These are phyloP conservation scores for Hamamelis virginiana DNA, from an alignment of 164 flowering plant genomes.

Conservation along the genomic window DNA sequence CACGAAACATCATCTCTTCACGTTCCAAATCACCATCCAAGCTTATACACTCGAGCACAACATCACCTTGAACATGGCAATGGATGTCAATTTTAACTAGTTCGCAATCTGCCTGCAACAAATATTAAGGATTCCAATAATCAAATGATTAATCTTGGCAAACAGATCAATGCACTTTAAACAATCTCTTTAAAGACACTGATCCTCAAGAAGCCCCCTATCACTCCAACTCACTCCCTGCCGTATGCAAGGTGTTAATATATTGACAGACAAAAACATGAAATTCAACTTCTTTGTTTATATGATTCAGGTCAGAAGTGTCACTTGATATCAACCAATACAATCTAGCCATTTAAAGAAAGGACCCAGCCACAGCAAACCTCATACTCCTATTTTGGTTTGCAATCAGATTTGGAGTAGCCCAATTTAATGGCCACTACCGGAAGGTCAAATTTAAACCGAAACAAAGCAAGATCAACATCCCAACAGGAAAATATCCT, in stretches of 20 bases:
- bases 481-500: neutral
- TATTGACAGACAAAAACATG: neutral
- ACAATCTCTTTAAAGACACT: neutral
- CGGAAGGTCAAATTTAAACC: neutral
- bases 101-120: slow-evolving; percentile 57
- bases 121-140: slow-evolving; percentile 12
- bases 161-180: neutral
- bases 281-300: neutral
- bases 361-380: slow-evolving; percentile 1
- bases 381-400: neutral
- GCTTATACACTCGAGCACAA: slow-evolving; percentile 60
- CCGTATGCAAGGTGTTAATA: neutral
- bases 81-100: slow-evolving; percentile 60
- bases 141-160: neutral
- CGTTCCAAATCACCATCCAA: slow-evolving; percentile 40
- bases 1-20: slow-evolving; percentile 62
- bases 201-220: neutral
- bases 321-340: neutral
- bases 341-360: neutral
- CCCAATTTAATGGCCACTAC: slow-evolving; percentile 2
- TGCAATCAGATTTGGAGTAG: neutral
- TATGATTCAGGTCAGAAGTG: neutral
- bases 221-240: neutral
- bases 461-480: neutral
- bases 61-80: slow-evolving; percentile 69